Conservation (phyloP, 768 basidiomycete genomes). For the Hortiboletus flavorubellus region DNA sequence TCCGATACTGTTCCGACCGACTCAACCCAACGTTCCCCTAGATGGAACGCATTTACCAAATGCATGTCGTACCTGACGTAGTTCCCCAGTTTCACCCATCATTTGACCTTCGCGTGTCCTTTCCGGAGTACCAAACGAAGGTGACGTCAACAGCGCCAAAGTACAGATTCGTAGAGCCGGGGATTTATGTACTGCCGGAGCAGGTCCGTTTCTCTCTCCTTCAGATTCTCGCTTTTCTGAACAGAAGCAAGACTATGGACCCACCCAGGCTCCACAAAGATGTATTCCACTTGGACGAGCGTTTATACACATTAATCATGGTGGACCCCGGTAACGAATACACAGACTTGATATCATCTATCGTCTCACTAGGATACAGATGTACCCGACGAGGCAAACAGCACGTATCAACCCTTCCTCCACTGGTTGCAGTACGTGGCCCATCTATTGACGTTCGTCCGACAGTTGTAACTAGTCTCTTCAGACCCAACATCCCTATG, state of each 20-base stretch:
- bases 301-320: constrained; percentile 85
- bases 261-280: constrained; percentile 68
- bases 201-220: constrained; percentile 45
- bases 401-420: constrained; percentile 67
- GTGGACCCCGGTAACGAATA: constrained; percentile 73
- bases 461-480: not conserved
- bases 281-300: constrained; percentile 76
- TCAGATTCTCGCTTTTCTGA: constrained; percentile 2
- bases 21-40: constrained; percentile 27
- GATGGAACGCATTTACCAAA: constrained; percentile 93
- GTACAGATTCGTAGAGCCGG: constrained; percentile 59
- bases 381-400: constrained; percentile 68
- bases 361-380: constrained; percentile 44
- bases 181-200: constrained; percentile 60
- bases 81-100: constrained; percentile 68
- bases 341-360: not conserved
- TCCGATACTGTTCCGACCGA: not conserved
- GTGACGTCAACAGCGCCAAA: constrained; percentile 20
- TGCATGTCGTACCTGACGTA: constrained; percentile 88
- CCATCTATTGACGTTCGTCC: not conserved
- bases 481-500: constrained; percentile 79
- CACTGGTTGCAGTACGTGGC: constrained; percentile 80
- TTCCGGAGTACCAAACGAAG: constrained; percentile 34
- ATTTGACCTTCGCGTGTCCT: constrained; percentile 68
- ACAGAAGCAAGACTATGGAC: constrained; percentile 48